Evolutionary conservation across 768 basidiomycete genomes (phyloP), one percentile per base, ranked within the genome.

Genomic region (Lactarius psammicola): DNA sequence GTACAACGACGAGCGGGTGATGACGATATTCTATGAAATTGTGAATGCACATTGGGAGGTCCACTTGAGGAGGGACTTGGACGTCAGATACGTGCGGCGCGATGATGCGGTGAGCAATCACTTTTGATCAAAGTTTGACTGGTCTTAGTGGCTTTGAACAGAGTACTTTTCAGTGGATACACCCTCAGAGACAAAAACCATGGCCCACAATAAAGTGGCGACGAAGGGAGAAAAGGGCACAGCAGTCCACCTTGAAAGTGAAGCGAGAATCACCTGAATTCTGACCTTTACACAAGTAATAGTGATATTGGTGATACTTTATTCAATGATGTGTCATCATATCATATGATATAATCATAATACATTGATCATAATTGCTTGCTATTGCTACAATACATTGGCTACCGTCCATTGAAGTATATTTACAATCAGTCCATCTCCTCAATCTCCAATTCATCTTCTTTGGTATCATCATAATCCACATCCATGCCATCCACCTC

Each of bases 401-500:
- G 4, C 20, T 5, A 20, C 9, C 18, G 13, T 53, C 11, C 23
- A 11, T 65, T n/a, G 17, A 17, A 55, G 20, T 10, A 1, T 28
- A 36, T 8, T 36, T 57, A 31, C 1, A 2, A 69, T 75, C 73
- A 84, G 67, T 85, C 83, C 84, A 90, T 84, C 71, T 87, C 88
- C 73, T 91, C 90, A 56, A 92, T 85, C 57, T 90, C 84, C 60
- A 82, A 78, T 61, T 81, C 81, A 51, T 84, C 82, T 36, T 76
- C 76, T 11, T 34, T 31, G 4, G n/a, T 9, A 57, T 79, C 80
- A 40, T 84, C 82, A 66, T 83, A 78, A 70, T 93, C 89, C 74
- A 91, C 81, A 56, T 82, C 79, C 77, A 84, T 81, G 49, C 78
- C 80, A 2, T 85, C 85, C 4, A 72, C 76, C 18, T 73, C 77